Percentiles rank a stretch among this genome's conserved stretches.
Conservation (phyloP, 176 grass and related monocot species). For the Musa schizocarpa region DNA sequence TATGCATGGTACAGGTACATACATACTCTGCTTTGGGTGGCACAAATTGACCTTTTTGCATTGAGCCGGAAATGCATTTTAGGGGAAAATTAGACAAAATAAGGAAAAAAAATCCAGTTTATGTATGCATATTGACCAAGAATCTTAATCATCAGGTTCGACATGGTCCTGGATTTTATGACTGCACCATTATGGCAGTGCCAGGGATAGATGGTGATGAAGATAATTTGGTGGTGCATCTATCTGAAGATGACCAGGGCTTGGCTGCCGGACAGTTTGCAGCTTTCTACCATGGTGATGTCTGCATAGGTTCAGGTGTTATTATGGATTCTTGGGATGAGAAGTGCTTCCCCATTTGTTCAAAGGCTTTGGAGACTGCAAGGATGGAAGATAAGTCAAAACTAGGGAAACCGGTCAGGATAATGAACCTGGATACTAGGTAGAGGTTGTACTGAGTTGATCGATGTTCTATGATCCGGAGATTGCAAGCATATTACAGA, state of each 20-base stretch:
- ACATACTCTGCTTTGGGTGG: neutral
- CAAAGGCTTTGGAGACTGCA: conserved; percentile 58
- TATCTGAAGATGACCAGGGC: conserved; percentile 82
- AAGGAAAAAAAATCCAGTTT: neutral
- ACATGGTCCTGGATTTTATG: conserved; percentile 75
- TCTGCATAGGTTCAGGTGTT: conserved; percentile 73
- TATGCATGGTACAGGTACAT: neutral
- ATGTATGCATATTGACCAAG: conserved; percentile 4
- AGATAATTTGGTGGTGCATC: conserved; percentile 41
- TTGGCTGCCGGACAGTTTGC: conserved; percentile 88
- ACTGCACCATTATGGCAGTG: conserved; percentile 39
- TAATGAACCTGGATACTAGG: conserved; percentile 53
- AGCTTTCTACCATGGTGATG: conserved; percentile 49
- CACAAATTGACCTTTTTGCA: neutral
- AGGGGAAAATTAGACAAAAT: neutral
- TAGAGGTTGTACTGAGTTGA: neutral
- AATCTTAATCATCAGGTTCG: conserved; percentile 39
- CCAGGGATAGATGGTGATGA: conserved; percentile 24
- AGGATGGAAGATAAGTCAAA: conserved; percentile 68
- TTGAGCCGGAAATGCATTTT: neutral
- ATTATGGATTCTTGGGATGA: conserved; percentile 65
- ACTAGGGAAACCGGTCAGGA: conserved; percentile 78
- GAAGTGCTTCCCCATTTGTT: conserved; percentile 62
- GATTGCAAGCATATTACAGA: neutral
- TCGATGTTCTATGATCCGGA: neutral